phyloP scores from a whole-genome alignment of 306 rosid genomes.

The Abrus precatorius region DNA sequence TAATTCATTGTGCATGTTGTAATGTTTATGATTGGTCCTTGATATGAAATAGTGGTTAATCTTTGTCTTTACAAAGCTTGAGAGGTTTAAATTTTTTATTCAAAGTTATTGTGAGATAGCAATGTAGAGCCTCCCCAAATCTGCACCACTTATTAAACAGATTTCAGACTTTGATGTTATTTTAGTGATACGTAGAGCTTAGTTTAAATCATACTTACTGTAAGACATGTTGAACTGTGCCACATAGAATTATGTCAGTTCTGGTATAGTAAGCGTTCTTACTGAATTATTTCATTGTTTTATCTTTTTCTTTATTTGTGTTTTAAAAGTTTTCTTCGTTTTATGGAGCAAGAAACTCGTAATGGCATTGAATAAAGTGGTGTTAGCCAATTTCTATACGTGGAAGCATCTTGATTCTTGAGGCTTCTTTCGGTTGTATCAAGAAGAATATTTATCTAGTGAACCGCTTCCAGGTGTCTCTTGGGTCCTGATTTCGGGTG shows the following conservation, averaged over 20 bases:
- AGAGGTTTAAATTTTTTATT: neutral
- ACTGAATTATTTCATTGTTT: neutral
- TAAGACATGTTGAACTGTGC: neutral
- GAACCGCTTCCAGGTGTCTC: slow-evolving; percentile 20
- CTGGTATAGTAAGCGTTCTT: too few relatives aligned
- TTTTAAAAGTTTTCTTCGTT: neutral
- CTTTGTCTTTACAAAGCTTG: neutral
- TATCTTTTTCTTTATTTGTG: too few relatives aligned
- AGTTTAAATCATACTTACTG: neutral
- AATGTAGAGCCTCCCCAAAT: neutral
- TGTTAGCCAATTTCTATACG: neutral
- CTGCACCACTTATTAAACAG: neutral
- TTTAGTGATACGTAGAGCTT: neutral
- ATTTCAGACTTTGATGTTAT: neutral
- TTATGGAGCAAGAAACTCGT: neutral
- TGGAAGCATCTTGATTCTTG: neutral
- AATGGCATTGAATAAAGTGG: neutral
- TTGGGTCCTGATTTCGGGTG: neutral
- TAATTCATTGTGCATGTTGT: neutral
- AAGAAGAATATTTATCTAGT: neutral
- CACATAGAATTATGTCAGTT: too few relatives aligned
- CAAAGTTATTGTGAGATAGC: neutral
- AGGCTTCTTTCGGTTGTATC: slow-evolving; percentile 8
- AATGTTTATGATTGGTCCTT: neutral
- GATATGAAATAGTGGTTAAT: neutral